Percentiles rank a stretch among this genome's conserved stretches.
Conservation (phyloP, 2,329 filamentous ascomycete genomes). For the Xylariaceae sp. region DNA sequence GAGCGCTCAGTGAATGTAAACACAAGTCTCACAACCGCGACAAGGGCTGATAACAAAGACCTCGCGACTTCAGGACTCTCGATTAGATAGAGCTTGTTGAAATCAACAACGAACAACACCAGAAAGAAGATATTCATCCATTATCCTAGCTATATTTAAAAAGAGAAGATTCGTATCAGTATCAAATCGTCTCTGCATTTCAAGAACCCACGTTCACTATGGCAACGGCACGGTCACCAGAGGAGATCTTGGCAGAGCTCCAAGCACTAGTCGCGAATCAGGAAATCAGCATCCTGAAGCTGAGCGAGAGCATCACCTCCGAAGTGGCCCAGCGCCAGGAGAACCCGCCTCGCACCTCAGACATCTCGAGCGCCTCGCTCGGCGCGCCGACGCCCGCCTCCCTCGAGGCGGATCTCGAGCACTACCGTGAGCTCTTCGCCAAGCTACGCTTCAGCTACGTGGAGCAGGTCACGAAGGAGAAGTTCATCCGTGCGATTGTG, state of each 20-base stretch:
- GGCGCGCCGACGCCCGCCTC: constrained; percentile 68
- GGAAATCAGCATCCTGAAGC: constrained; percentile 67
- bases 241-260: constrained; percentile 45
- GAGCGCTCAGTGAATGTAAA: not conserved
- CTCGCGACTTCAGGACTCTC: not conserved
- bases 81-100: no score
- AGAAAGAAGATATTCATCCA: not conserved
- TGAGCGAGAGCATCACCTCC: constrained; percentile 68
- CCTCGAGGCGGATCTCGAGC: constrained; percentile 74
- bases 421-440: constrained; percentile 93
- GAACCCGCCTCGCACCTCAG: constrained; percentile 58
- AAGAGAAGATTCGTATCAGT: not conserved
- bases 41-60: not conserved
- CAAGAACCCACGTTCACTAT: constrained; percentile 9
- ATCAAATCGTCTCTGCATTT: not conserved
- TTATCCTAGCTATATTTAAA: not conserved
- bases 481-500: constrained; percentile 89
- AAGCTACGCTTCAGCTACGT: constrained; percentile 97
- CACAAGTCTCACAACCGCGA: not conserved
- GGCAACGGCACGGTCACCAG: constrained; percentile 30
- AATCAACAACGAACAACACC: not conserved
- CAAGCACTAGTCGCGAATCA: constrained; percentile 50
- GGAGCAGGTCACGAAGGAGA: constrained; percentile 97
- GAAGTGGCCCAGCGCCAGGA: constrained; percentile 39
- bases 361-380: constrained; percentile 61